Conservation (phyloP, 495 filamentous ascomycete genomes). For the Annulohypoxylon stygium region DNA sequence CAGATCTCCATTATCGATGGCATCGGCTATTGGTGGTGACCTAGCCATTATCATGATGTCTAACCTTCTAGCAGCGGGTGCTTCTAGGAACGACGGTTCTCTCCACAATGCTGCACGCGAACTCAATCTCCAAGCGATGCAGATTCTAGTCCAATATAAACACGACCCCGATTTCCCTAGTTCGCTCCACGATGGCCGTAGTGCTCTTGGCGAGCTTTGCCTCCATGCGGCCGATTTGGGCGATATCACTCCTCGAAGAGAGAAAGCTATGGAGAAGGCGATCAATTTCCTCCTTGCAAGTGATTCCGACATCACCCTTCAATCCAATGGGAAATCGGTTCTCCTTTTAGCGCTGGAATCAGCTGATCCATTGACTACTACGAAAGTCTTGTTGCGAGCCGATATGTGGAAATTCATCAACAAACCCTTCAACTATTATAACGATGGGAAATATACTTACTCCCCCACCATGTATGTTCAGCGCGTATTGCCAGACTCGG, state of each 20-base stretch:
- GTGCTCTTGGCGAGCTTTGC: slow-evolving; percentile 63
- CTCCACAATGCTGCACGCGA: slow-evolving; percentile 64
- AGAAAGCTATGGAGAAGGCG: slow-evolving; percentile 63
- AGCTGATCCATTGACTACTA: slow-evolving; percentile 58
- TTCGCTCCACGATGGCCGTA: slow-evolving; percentile 61
- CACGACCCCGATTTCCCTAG: slow-evolving; percentile 66
- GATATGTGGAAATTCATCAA: slow-evolving; percentile 64
- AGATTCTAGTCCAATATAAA: slow-evolving; percentile 58
- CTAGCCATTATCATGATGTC: slow-evolving; percentile 60
- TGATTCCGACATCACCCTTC: slow-evolving; percentile 58
- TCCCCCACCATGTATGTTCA: slow-evolving; percentile 61
- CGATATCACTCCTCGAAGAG: slow-evolving; percentile 53
- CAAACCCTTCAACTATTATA: slow-evolving; percentile 58
- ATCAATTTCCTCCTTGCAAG: slow-evolving; percentile 58
- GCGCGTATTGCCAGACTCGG: slow-evolving; percentile 52
- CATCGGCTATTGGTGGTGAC: slow-evolving; percentile 61
- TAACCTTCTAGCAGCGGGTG: slow-evolving; percentile 59
- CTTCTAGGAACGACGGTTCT: slow-evolving; percentile 62
- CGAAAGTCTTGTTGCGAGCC: slow-evolving; percentile 58
- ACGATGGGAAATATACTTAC: slow-evolving; percentile 58
- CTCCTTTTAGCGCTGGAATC: slow-evolving; percentile 62
- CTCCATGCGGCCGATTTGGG: slow-evolving; percentile 58
- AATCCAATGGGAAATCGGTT: slow-evolving; percentile 59
- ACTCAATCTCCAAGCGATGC: slow-evolving; percentile 59
- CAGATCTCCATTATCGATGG: slow-evolving; percentile 63